Base-by-base conservation (phyloP, 305 asterid genomes). In the Andrographis paniculata region DNA sequence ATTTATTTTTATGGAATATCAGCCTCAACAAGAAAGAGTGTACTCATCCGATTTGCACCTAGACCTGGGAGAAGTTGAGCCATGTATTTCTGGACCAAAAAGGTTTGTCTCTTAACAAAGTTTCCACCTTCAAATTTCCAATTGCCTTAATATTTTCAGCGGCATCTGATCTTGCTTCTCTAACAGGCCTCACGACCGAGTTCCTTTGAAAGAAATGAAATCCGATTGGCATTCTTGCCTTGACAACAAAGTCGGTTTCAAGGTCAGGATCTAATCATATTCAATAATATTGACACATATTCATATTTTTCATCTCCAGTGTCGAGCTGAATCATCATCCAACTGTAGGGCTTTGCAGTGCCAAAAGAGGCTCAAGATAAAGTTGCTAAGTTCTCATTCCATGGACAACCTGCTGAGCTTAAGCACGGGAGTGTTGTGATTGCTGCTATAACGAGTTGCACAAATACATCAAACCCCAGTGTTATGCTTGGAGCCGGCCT, bases 401-500 rank as follows among this genome's bases (percentile, higher is more conserved):
- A 76, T 28, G 96, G 96, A 30, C 68, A 89, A 67, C 79, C 84
- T 30, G 92, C 98, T 19, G 98, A 89, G 68, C 96, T 89, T 62
- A 89, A 63, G 73, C 94, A 89, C 57, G 96, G 98, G 9, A 86
- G 98, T 52, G 88, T 89, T 21, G 96, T 89, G 54, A 89, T 89
- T 70, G 96, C 98, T 52, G 95, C 97, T 49, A 88, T 88, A 63
- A 84, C 97, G n/a, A 88, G 95, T 65, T 88, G 97, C 73, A 86
- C 98, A 45, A 89, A 89, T 68, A 89, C 98, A 66, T 89, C 98
- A 42, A 86, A 89, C 73, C 98, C 98, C 53, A 86, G 96, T 65
- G 98, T 89, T 27, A 85, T 89, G 94, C 94, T 89, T 53, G 98
- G 98, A 50, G 98, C 98, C n/a, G 96, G 75, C 35, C 94, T 89